A percentile compares a stretch with the other conserved stretches of the same genome.
phyloP scores from a whole-genome alignment of 2,329 filamentous ascomycete genomes.

The Fusarium veterinarium region DNA sequence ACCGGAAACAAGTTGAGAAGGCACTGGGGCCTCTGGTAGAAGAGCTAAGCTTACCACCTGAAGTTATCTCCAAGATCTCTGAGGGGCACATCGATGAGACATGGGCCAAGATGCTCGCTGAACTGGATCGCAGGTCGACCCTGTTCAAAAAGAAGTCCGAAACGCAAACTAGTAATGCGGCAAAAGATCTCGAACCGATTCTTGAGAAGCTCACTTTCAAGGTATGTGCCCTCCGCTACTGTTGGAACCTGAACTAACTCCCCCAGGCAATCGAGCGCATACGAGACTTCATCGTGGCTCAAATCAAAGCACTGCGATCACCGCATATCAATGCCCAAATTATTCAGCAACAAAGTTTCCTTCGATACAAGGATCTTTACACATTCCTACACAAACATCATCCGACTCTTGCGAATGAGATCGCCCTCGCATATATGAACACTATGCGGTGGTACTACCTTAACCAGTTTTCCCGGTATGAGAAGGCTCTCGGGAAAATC shows the following conservation, averaged over 20 bases:
- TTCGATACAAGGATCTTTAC: constrained; percentile 89
- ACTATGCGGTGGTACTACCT: constrained; percentile 99
- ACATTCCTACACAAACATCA: constrained; percentile 87
- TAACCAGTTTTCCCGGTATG: constrained; percentile 90
- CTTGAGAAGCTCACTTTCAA: constrained; percentile 86
- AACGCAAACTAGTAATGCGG: constrained; percentile 75
- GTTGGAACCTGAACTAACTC: constrained; percentile 6
- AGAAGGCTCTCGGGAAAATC: constrained; percentile 83
- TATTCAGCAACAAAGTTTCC: constrained; percentile 91
- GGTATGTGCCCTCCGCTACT: constrained; percentile 55
- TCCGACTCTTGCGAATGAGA: constrained; percentile 85
- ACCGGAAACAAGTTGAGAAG: constrained; percentile 89
- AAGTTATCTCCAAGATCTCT: constrained; percentile 83
- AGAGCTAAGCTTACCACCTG: constrained; percentile 88
- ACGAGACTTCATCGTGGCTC: constrained; percentile 91
- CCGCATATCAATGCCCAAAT: constrained; percentile 98
- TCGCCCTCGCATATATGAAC: constrained; percentile 93
- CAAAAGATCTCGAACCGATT: constrained; percentile 85
- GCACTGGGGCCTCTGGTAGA: constrained; percentile 89
- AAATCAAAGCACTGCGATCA: constrained; percentile 93
- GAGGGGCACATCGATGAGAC: constrained; percentile 90
- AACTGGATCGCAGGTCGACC: constrained; percentile 82
- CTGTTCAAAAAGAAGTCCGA: constrained; percentile 76
- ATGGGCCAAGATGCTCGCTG: constrained; percentile 85
- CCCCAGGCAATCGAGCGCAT: constrained; percentile 87